Base-by-base conservation (phyloP, 768 basidiomycete genomes). In the Rubroboletus pulcherrimus region DNA sequence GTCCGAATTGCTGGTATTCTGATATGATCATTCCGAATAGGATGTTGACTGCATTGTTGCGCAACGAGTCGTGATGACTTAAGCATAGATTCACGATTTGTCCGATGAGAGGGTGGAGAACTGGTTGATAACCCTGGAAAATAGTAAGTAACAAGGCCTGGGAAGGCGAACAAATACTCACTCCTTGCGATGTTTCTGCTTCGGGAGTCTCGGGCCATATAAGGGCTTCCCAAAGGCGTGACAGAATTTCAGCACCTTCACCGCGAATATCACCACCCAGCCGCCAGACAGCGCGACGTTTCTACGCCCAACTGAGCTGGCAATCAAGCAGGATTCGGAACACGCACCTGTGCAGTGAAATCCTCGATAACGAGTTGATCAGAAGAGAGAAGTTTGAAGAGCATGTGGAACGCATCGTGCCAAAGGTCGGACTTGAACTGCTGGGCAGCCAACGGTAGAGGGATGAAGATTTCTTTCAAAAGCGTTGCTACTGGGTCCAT, bases 231-330 rank as follows among this genome's bases (percentile, higher is more conserved):
- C 96, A 98, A 6, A 95, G 74, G 33, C 79, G 83, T 15, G 88
- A 71, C 43, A 98, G 71, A 53, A 96, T 85, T 7, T 82, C 76
- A 2, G 93, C 89, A 15, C 93, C 95, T 69, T 96, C 91, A 10
- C 93, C 94, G 24, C 96, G 84, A 64, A 98, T 85, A 73, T 98
- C 96, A 29, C 94, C 94, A 6, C 91, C 93, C n/a, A 98, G 82
- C 37, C 92, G 83, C 95, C 95, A 98, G 10, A 95, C 91, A 4
- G 95, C 91, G 41, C 95, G 85, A 40, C 93, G 89, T 85, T 93
- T 93, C 91, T 97, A 55, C 34, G 45, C 39, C 44, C 12, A 50
- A 50, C 33, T 59, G 19, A 63, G 55, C 35, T 42, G 12, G 31
- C 39, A 24, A 53, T 53, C 19, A 34, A 33, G n/a, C 29, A 56